Evolutionary conservation across 768 basidiomycete genomes (phyloP).

Genomic region (Lactifluus pinguis): DNA sequence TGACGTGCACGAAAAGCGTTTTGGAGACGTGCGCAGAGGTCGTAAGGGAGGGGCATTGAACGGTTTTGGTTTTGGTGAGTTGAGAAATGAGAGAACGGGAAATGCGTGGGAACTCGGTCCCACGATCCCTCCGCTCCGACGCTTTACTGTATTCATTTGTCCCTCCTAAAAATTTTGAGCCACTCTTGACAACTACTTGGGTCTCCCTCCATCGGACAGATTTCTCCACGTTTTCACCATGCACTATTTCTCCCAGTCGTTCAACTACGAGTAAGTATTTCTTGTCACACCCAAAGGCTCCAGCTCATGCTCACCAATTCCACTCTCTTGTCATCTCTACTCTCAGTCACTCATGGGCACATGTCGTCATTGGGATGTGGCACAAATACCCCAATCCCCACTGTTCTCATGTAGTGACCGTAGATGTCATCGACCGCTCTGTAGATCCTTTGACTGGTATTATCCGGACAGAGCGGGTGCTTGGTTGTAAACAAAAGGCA

Average conservation of each 20-base stretch:
- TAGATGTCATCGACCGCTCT: constrained; percentile 80
- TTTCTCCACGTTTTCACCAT: constrained; percentile 31
- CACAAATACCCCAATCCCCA: constrained; percentile 94
- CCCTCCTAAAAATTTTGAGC: background rate
- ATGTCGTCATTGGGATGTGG: constrained; percentile 90
- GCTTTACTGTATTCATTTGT: background rate
- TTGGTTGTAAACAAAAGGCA: constrained; percentile 88
- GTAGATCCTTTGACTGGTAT: constrained; percentile 79
- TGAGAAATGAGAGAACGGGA: background rate
- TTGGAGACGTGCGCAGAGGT: constrained; percentile 84
- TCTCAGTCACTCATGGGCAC: constrained; percentile 77
- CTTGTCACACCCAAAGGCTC: background rate
- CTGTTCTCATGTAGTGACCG: constrained; percentile 78
- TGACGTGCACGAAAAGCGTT: constrained; percentile 90
- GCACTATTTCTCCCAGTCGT: constrained; percentile 84
- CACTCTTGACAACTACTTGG: background rate
- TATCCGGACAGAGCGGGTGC: constrained; percentile 81
- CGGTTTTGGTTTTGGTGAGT: background rate
- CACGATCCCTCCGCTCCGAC: background rate
- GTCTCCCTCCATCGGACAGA: background rate
- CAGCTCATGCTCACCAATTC: constrained; percentile 16
- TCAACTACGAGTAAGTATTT: constrained; percentile 67
- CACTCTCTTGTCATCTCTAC: background rate
- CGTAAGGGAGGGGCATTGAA: constrained; percentile 56
- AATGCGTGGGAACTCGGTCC: background rate